Conservation (phyloP, 768 basidiomycete species). For the Artomyces pyxidatus region DNA sequence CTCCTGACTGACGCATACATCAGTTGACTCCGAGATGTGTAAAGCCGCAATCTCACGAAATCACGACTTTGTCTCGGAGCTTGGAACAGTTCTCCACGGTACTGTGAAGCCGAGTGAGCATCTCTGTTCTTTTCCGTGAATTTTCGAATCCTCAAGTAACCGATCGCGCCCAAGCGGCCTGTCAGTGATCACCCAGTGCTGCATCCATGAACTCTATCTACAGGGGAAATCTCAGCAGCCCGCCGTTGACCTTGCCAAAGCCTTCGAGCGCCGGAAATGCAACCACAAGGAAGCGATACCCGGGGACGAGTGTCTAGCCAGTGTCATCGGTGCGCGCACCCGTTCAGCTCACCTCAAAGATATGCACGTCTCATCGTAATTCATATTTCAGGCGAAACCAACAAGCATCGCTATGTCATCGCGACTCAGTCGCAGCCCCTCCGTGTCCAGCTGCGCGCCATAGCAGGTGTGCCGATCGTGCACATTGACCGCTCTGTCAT, state of each 20-base stretch:
- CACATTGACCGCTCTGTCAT: conserved; percentile 91
- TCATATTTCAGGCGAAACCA: conserved; percentile 52
- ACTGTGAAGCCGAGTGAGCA: conserved; percentile 85
- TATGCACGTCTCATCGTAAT: not conserved
- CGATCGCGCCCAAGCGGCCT: conserved; percentile 33
- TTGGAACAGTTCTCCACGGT: conserved; percentile 75
- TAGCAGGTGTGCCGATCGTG: conserved; percentile 84
- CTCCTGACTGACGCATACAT: conserved; percentile 6
- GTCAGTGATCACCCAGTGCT: conserved; percentile 98
- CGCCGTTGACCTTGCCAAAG: conserved; percentile 84
- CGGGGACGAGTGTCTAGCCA: conserved; percentile 74
- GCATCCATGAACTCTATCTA: conserved; percentile 88
- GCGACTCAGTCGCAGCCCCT: conserved; percentile 77
- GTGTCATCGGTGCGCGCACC: conserved; percentile 62
- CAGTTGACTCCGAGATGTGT: conserved; percentile 86
- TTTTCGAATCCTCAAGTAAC: not conserved
- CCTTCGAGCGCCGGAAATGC: conserved; percentile 88
- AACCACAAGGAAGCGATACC: conserved; percentile 87
- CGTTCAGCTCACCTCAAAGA: not conserved
- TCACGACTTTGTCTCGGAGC: conserved; percentile 68
- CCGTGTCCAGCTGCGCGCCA: conserved; percentile 54
- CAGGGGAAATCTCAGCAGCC: conserved; percentile 66
- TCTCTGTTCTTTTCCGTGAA: not conserved
- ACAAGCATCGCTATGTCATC: conserved; percentile 89
- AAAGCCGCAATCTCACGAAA: conserved; percentile 58